Base-by-base conservation (phyloP, 306 rosid genomes). In the Quercus suber region DNA sequence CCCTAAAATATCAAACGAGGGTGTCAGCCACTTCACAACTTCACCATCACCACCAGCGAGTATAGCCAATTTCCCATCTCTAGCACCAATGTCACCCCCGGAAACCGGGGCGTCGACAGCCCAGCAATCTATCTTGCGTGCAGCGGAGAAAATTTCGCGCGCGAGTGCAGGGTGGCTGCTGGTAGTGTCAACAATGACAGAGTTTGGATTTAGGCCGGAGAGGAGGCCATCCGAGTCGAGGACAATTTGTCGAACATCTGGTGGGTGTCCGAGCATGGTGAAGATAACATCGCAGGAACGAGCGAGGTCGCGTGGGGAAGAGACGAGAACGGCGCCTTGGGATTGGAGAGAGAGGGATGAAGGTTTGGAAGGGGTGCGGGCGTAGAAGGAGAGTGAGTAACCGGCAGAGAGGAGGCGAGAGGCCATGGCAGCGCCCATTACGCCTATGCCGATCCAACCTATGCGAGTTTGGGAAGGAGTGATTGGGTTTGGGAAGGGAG, bases 371-470 rank as follows among this genome's bases (percentile, higher is more conserved):
- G 96, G 92, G 82, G 76, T 84, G 55, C 98, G 98, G 8, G 97
- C 95, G 90, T 81, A 94, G 89, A 92, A 13, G 21, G 90, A n/a
- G 89, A 94, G 69, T 18, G 80, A 73, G 89, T 88, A 90, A n/a
- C 96, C 97, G 19, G 92, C 90, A 21, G 90, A 60, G 87, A 94
- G 74, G 57, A 94, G 89, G 25, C 94, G 97, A 28, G 96, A 82
- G 78, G 94, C 94, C 98, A 94, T 94, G 61, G 96, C 92, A 43
- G 85, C 78, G 14, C 97, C 96, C 97, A 92, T 90, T 1, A 94
- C 96, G 65, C 98, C 97, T 35, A 89, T 87, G 25, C 98, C 96
- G 55, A 89, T 88, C 92, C 90, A 94, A 0, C 97, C 96, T 19
- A 94, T 77, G 37, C 90, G 89, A 78, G 92, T 92, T 76, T 79